Evolutionary conservation across 1,139 yeast species (phyloP), one percentile per base, ranked within the genome.

Genomic region (Kodamaea fungicola): DNA sequence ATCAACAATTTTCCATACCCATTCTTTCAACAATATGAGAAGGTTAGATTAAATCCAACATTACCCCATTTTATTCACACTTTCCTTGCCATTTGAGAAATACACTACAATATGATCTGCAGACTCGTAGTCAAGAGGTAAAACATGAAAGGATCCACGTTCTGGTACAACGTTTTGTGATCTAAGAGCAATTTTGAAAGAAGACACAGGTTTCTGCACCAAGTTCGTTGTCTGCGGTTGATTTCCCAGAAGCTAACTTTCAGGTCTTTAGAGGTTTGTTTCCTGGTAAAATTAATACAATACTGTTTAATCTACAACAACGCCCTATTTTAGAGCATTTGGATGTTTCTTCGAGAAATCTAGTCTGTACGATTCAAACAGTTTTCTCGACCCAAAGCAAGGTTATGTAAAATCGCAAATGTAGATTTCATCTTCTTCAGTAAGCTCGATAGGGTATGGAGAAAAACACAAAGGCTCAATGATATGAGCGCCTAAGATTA

Each of bases 401-500:
- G 86, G 80, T 43, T 92, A 62, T 2, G 97, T 82, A 57, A 86
- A 92, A 61, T 90, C 97, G 62, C 96, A 94, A 32, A 94, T 83
- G 57, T 84, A 92, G 16, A 92, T 76, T 42, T 76, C 80, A 54
- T 90, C 97, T 46, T 83, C 94, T 50, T 90, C 97, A 0, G 97
- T 89, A 40, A 89, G 73, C 57, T 92, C 98, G 10, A 88, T 74
- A 0, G 99, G 99, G 57, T 94, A 92, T 0, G 99, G 97, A 2
- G 96, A 86, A 55, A 94, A 92, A 62, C 94, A 94, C 99, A 98
- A 92, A 1, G 99, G 98, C 57, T 92, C 99, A 34, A 94, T 87
- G 45, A 86, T 85, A 59, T 82, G 88, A 46, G 84, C 86, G 1
- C 98, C 99, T 62, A 92, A 79, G 4, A 88, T 83, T 3, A 92